Evolutionary conservation across 148 eudicot genomes (phyloP).

Genomic region (Persicaria maculosa): DNA sequence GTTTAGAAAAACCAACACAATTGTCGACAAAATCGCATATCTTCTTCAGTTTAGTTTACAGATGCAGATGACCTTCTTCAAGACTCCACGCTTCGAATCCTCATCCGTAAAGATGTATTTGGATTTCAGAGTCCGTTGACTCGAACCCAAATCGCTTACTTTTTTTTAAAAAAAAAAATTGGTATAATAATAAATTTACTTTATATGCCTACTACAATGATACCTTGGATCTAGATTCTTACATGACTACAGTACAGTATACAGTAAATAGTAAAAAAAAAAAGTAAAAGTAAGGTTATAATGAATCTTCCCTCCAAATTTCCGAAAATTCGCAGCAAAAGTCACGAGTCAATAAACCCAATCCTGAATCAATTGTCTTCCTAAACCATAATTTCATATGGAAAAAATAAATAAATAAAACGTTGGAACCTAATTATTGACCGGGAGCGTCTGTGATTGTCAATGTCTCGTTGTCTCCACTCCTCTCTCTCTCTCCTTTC

Average conservation of each 20-base stretch:
- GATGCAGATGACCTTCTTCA: no score
- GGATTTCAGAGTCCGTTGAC: no score
- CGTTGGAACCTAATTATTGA: slow-evolving; percentile 14
- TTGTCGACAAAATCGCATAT: no score
- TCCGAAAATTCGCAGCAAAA: slow-evolving; percentile 10
- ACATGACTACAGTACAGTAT: not conserved
- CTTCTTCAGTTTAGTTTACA: no score
- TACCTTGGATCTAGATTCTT: not conserved
- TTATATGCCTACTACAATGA: no score
- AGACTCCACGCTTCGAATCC: no score
- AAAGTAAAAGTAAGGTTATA: not conserved
- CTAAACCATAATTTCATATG: not conserved
- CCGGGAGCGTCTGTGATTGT: slow-evolving; percentile 5
- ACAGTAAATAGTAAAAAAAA: not conserved
- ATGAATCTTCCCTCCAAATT: slow-evolving; percentile 6
- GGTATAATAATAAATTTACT: no score
- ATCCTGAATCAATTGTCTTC: not conserved
- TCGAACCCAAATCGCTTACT: no score
- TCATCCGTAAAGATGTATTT: no score
- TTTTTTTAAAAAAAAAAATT: no score
- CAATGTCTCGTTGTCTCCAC: slow-evolving; percentile 12
- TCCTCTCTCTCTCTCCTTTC: slow-evolving; percentile 1
- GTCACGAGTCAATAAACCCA: not conserved
- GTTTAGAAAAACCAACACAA: no score
- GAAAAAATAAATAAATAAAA: not conserved